Percentiles rank a stretch among this genome's conserved stretches.
These are phyloP conservation scores for Diospyros lotus DNA, from an alignment of 148 eudicot genomes.

Conservation along the genomic window DNA sequence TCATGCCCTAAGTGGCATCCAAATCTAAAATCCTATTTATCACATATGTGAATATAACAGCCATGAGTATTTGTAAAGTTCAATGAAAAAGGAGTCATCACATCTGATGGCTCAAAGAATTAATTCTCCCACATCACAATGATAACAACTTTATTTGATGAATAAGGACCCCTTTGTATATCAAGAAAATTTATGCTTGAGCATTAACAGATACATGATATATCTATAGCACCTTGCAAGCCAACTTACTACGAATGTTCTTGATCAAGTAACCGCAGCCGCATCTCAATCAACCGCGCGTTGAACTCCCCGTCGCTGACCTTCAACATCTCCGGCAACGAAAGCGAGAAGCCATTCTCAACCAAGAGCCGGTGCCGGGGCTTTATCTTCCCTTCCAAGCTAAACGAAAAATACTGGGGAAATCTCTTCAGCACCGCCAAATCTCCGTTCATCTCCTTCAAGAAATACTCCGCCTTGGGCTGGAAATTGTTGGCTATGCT, in stretches of 20 bases:
- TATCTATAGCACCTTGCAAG: not conserved
- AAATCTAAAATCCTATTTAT: too few relatives aligned
- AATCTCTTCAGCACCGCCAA: constrained; percentile 61
- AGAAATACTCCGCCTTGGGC: constrained; percentile 74
- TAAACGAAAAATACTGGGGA: constrained; percentile 93
- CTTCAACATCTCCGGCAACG: constrained; percentile 70
- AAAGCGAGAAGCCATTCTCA: constrained; percentile 53
- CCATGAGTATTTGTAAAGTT: too few relatives aligned
- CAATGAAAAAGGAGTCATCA: too few relatives aligned
- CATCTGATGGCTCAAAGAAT: too few relatives aligned
- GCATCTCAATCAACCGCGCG: constrained; percentile 50
- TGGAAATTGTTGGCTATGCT: constrained; percentile 60
- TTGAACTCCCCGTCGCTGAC: constrained; percentile 75
- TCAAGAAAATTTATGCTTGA: not conserved
- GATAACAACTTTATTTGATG: too few relatives aligned
- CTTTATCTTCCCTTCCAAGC: constrained; percentile 83
- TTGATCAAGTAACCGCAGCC: constrained; percentile 25
- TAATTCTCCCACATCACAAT: too few relatives aligned
- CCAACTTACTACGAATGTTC: constrained; percentile 17
- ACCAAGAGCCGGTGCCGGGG: constrained; percentile 51
- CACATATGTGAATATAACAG: too few relatives aligned
- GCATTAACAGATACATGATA: not conserved
- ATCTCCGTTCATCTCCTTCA: constrained; percentile 75
- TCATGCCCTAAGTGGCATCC: too few relatives aligned
- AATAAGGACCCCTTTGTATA: not conserved